These are phyloP conservation scores for Periconia sp. DNA, from an alignment of 2,329 filamentous ascomycete genomes.

Conservation along the genomic window DNA sequence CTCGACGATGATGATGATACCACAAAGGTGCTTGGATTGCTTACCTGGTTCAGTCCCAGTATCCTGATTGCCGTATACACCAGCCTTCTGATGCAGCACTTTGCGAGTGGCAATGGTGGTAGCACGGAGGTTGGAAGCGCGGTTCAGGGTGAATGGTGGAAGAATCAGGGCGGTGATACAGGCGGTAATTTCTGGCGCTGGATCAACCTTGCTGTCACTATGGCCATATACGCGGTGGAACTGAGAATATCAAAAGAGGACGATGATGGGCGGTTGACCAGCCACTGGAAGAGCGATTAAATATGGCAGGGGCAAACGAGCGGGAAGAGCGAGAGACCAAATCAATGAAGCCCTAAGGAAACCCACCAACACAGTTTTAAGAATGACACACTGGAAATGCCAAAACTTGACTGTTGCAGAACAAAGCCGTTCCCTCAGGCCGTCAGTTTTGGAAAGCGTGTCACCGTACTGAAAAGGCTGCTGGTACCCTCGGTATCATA, in stretches of 20 bases:
- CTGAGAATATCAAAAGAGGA: conserved; percentile 84
- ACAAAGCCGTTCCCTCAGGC: too few relatives aligned
- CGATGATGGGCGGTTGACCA: conserved; percentile 69
- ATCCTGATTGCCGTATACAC: conserved; percentile 97
- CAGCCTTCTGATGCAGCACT: conserved; percentile 92
- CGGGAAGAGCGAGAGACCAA: neutral
- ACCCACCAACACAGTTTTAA: too few relatives aligned
- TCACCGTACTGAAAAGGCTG: too few relatives aligned
- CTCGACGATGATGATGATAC: conserved; percentile 85
- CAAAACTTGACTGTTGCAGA: too few relatives aligned
- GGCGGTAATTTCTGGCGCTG: conserved; percentile 90
- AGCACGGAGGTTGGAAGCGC: conserved; percentile 43
- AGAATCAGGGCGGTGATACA: conserved; percentile 75
- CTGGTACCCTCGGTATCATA: neutral
- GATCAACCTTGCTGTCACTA: conserved; percentile 87
- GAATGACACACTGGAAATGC: too few relatives aligned
- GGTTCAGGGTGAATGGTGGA: conserved; percentile 72
- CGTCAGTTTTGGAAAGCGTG: too few relatives aligned
- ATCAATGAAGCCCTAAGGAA: neutral
- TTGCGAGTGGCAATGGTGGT: conserved; percentile 66
- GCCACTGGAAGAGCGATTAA: conserved; percentile 91
- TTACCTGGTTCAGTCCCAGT: conserved; percentile 93
- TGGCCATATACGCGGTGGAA: conserved; percentile 88
- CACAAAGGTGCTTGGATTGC: conserved; percentile 74
- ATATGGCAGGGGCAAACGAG: neutral